Evolutionary conservation across 148 eudicot genomes (phyloP).

Genomic region (Heliamphora exappendiculata): DNA sequence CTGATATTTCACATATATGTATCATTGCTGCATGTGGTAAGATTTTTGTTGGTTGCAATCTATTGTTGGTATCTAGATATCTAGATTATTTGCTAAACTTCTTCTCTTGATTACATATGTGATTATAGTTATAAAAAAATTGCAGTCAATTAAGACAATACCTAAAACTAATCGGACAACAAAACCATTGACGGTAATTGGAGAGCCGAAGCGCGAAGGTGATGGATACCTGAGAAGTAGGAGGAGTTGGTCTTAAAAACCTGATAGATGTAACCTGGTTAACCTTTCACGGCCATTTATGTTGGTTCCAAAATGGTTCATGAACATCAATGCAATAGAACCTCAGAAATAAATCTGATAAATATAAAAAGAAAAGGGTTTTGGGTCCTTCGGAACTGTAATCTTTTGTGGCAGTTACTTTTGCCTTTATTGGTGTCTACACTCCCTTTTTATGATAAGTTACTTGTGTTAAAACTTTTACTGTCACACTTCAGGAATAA

Average conservation of each 20-base stretch:
- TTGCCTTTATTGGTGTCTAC: background rate
- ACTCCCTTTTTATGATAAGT: background rate
- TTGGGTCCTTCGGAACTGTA: background rate
- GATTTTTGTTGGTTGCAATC: background rate
- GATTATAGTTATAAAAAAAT: background rate
- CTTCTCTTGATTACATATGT: background rate
- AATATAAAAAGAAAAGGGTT: background rate
- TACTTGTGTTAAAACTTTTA: background rate
- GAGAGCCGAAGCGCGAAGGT: too few relatives aligned
- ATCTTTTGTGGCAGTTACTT: background rate
- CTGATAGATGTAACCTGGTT: too few relatives aligned
- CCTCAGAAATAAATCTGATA: background rate
- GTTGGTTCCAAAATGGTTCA: background rate
- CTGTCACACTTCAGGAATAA: background rate
- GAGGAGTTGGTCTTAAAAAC: too few relatives aligned
- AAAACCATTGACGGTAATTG: background rate
- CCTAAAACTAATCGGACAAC: background rate
- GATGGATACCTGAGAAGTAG: too few relatives aligned
- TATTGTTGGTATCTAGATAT: background rate
- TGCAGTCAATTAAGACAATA: background rate
- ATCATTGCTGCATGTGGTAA: background rate
- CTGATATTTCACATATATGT: background rate
- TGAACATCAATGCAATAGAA: background rate
- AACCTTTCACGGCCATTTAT: background rate
- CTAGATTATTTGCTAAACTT: background rate